Percentiles rank a stretch among this genome's conserved stretches.
Evolutionary conservation across 176 grass and related monocot genomes (phyloP).

Genomic region (Calamus simplicifolius): DNA sequence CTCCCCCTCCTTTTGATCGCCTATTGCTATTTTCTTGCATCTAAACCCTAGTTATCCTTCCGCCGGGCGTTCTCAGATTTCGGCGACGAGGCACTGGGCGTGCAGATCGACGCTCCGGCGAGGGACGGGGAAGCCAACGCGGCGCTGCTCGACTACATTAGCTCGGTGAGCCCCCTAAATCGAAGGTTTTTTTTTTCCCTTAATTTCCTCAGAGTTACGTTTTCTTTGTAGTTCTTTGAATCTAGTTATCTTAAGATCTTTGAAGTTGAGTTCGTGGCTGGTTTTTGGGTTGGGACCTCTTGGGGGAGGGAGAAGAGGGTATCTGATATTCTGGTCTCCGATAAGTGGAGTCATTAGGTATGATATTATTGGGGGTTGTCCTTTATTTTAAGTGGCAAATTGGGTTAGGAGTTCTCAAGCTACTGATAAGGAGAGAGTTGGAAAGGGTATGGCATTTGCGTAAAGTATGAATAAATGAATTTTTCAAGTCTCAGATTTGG

Average conservation of each 20-base stretch:
- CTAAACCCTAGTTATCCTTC: not conserved
- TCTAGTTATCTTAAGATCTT: not conserved
- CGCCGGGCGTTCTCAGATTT: conserved; percentile 36
- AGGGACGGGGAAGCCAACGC: conserved; percentile 94
- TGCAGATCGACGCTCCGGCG: conserved; percentile 90
- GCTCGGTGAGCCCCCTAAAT: conserved; percentile 44
- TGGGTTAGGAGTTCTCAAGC: too few species aligned
- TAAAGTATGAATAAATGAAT: too few species aligned
- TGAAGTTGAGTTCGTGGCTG: not conserved
- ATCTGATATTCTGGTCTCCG: too few species aligned
- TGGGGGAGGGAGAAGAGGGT: too few species aligned
- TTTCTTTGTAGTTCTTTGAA: not conserved
- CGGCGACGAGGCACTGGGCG: conserved; percentile 71
- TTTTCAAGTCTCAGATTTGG: too few species aligned
- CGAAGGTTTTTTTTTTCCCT: not conserved
- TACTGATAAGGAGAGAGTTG: too few species aligned
- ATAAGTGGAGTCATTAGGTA: too few species aligned
- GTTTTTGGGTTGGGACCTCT: too few species aligned
- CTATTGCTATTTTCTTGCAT: not conserved
- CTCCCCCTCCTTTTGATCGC: not conserved
- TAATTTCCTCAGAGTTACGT: not conserved
- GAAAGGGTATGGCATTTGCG: too few species aligned
- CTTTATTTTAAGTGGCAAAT: too few species aligned
- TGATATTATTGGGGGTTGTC: too few species aligned
- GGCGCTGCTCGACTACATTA: conserved; percentile 82